Conservation (phyloP, 257 asterid genomes). For the Gentiana dahurica region DNA sequence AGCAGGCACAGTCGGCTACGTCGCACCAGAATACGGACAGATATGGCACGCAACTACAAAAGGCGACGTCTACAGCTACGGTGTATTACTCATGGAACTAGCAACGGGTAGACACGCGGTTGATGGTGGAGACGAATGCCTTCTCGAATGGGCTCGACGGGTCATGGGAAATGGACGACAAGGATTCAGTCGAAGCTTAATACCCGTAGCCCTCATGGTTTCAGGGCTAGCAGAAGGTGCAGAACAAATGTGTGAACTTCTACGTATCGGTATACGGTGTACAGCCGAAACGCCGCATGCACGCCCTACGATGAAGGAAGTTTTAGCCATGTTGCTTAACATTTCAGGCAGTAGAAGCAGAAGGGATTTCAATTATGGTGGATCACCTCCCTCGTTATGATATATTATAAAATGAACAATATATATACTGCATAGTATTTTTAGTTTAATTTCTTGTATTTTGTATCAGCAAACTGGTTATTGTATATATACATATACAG, state of each 20-base stretch:
- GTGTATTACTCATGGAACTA: slow-evolving; percentile 78
- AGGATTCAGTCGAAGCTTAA: slow-evolving; percentile 16
- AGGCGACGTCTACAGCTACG: slow-evolving; percentile 87
- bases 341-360: slow-evolving; percentile 29
- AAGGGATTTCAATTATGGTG: slow-evolving; percentile 14
- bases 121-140: slow-evolving; percentile 82
- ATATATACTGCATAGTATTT: no score
- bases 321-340: slow-evolving; percentile 53
- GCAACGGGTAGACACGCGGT: slow-evolving; percentile 79
- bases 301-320: slow-evolving; percentile 88
- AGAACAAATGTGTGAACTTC: slow-evolving; percentile 63
- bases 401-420: no score
- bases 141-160: slow-evolving; percentile 79
- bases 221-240: slow-evolving; percentile 63
- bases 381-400: slow-evolving; percentile 19
- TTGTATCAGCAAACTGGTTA: no score
- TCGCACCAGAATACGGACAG: slow-evolving; percentile 91
- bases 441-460: no score
- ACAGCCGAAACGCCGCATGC: slow-evolving; percentile 47
- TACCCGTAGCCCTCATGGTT: slow-evolving; percentile 50
- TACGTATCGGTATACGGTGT: slow-evolving; percentile 69
- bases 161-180: slow-evolving; percentile 53
- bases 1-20: slow-evolving; percentile 88
- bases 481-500: no score
- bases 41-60: slow-evolving; percentile 87